These are phyloP conservation scores for Populus tomentosa DNA, from an alignment of 441 rosid species.

Conservation along the genomic window DNA sequence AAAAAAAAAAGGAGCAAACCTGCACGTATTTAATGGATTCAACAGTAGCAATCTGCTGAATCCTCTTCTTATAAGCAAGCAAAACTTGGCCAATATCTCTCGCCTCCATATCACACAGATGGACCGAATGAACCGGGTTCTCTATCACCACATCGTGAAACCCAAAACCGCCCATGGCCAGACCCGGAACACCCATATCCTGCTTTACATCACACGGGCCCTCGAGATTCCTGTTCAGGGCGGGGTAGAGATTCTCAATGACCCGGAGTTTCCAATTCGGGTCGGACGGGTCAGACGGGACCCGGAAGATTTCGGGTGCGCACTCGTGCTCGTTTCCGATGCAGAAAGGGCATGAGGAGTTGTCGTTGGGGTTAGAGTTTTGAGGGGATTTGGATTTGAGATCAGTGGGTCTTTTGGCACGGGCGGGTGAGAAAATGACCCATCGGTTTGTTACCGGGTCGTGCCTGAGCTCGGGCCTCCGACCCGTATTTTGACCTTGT, in stretches of 20 bases:
- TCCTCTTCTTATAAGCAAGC: conserved; percentile 62
- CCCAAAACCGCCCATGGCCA: conserved; percentile 49
- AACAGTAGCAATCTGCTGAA: conserved; percentile 43
- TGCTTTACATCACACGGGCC: conserved; percentile 11
- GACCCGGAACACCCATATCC: conserved; percentile 12
- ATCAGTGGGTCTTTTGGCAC: conserved; percentile 80
- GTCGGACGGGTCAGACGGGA: conserved; percentile 23
- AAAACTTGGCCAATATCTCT: conserved; percentile 57
- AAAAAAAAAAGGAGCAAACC: conserved; percentile 25
- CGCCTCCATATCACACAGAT: conserved; percentile 45
- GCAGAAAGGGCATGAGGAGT: conserved; percentile 74
- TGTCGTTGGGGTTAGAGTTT: conserved; percentile 9
- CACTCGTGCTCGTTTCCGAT: conserved; percentile 74
- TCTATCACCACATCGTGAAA: conserved; percentile 88
- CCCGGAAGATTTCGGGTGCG: conserved; percentile 84
- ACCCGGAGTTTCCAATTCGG: conserved; percentile 64
- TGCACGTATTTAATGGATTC: conserved; percentile 65
- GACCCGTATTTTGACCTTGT: conserved; percentile 15
- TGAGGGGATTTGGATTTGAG: conserved; percentile 67
- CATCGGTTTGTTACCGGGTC: conserved; percentile 57
- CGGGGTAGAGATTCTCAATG: conserved; percentile 80
- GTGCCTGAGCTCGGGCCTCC: conserved; percentile 60
- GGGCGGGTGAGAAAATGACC: conserved; percentile 78
- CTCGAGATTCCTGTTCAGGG: conserved; percentile 52
- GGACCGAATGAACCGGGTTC: conserved; percentile 62